These are phyloP conservation scores for Colletotrichum siamense DNA, from an alignment of 2,329 filamentous ascomycete genomes.

Conservation along the genomic window DNA sequence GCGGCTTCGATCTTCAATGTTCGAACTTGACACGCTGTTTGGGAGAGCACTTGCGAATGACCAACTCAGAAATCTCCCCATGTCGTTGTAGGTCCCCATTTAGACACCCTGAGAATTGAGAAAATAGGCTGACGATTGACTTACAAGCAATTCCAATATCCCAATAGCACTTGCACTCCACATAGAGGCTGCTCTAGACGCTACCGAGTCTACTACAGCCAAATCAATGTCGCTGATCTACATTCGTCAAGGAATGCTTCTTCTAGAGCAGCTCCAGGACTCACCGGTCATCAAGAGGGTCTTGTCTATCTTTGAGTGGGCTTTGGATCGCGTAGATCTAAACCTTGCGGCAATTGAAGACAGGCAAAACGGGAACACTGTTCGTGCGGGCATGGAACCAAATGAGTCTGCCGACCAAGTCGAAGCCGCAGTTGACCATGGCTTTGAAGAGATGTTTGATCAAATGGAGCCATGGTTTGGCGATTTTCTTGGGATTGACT, in stretches of 20 bases:
- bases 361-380: neutral
- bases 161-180: neutral
- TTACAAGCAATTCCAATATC: neutral
- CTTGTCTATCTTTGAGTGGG: neutral
- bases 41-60: neutral
- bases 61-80: neutral
- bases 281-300: neutral
- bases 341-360: neutral
- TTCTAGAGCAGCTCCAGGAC: neutral
- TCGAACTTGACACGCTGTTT: neutral
- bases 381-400: neutral
- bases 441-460: neutral
- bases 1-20: neutral
- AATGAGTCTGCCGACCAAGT: neutral
- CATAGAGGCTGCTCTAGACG: neutral
- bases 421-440: neutral
- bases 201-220: fast-evolving
- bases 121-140: neutral
- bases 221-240: neutral
- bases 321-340: neutral
- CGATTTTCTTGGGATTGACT: neutral
- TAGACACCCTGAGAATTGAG: neutral
- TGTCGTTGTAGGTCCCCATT: neutral
- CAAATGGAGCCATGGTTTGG: neutral
- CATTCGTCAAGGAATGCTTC: neutral